Percentiles rank a stretch among this genome's conserved stretches.
Conservation (phyloP, 306 rosid species). For the Lathyrus sativus region DNA sequence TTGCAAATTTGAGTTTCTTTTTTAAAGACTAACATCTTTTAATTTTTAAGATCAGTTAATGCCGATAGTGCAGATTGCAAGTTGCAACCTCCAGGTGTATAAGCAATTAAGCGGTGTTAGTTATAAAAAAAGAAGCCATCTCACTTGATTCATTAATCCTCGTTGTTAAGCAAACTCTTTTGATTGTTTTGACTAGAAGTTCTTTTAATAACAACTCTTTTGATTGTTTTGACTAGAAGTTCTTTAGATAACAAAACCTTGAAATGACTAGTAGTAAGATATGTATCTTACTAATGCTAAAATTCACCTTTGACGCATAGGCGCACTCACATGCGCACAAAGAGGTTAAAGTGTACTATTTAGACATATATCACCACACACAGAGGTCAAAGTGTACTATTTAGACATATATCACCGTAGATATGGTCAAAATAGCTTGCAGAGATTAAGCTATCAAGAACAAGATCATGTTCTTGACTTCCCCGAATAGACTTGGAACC, state of each 20-base stretch:
- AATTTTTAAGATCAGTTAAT: conserved; percentile 3
- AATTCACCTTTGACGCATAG: background rate
- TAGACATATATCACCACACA: too few species aligned
- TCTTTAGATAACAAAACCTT: background rate
- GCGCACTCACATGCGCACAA: too few species aligned
- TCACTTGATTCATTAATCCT: conserved; percentile 4
- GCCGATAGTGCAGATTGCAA: conserved; percentile 18
- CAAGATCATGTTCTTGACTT: too few species aligned
- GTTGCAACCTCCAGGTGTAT: background rate
- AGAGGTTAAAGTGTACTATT: too few species aligned
- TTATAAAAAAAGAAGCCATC: background rate
- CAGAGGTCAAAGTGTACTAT: too few species aligned
- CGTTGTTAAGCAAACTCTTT: background rate
- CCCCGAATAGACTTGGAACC: too few species aligned
- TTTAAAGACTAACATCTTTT: conserved; percentile 1
- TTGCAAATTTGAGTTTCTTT: conserved; percentile 29
- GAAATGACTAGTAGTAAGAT: background rate
- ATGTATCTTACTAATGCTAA: background rate
- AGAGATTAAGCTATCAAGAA: background rate
- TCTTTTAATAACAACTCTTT: conserved; percentile 1
- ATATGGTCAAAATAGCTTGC: background rate
- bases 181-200: background rate
- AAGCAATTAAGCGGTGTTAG: background rate
- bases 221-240: background rate
- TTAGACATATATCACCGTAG: background rate